Conservation (phyloP, 2,329 filamentous ascomycete genomes). For the Microascus cirrosus region DNA sequence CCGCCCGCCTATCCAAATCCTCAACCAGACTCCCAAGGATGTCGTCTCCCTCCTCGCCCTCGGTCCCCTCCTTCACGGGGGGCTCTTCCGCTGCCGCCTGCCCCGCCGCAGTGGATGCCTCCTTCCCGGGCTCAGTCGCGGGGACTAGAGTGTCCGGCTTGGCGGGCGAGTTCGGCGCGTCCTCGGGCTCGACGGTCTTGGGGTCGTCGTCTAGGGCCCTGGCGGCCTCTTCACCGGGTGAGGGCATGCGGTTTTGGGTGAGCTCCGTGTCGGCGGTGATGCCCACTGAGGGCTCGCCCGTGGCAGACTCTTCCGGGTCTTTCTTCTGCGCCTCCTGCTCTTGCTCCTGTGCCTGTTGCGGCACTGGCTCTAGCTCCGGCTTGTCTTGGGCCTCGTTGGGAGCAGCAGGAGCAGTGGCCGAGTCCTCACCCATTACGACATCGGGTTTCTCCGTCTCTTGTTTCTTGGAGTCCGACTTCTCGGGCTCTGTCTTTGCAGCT, state of each 20-base stretch:
- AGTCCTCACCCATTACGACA: not conserved
- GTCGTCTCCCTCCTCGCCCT: slow-evolving; percentile 23
- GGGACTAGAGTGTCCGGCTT: not conserved
- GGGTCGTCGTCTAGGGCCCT: slow-evolving; percentile 9
- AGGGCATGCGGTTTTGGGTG: not conserved
- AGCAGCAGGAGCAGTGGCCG: not conserved
- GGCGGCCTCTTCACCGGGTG: slow-evolving; percentile 7
- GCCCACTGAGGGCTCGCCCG: not conserved
- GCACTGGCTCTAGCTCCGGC: not conserved
- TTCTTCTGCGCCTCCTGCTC: not conserved
- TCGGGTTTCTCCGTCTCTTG: not conserved
- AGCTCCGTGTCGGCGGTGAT: not conserved
- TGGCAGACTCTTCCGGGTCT: not conserved
- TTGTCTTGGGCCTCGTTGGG: not conserved
- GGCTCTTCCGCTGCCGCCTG: slow-evolving; percentile 1
- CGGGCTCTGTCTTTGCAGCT: not conserved
- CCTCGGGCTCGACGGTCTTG: not conserved
- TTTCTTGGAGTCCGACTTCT: not conserved
- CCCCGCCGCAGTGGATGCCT: not conserved
- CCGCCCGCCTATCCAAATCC: slow-evolving; percentile 27
- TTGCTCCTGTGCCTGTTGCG: not conserved
- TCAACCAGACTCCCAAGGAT: slow-evolving; percentile 32
- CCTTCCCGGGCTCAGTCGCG: not conserved
- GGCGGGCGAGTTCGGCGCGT: not conserved
- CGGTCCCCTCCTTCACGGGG: not conserved